Conservation (phyloP, 1,284 basidiomycete species). For the Leccinum pseudoinsigne region DNA sequence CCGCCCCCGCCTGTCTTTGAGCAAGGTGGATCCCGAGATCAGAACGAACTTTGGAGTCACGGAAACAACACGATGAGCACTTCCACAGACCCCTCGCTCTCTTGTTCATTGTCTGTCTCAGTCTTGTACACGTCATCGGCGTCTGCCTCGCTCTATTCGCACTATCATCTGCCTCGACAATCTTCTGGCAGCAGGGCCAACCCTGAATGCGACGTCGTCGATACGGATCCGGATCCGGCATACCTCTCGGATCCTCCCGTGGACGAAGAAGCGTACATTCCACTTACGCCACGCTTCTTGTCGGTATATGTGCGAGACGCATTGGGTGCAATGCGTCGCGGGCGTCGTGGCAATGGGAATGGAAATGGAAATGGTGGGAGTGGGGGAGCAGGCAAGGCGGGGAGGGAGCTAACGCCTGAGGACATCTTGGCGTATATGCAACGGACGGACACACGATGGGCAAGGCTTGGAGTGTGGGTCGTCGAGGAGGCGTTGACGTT, state of each 20-base stretch:
- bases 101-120: constrained; percentile 6
- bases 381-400: neutral
- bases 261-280: constrained; percentile 57
- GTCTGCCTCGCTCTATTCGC: constrained; percentile 26
- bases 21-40: constrained; percentile 10
- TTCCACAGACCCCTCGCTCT: constrained; percentile 1
- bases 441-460: constrained; percentile 60
- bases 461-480: constrained; percentile 57
- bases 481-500: constrained; percentile 54
- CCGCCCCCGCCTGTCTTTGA: neutral
- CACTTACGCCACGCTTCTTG: constrained; percentile 54
- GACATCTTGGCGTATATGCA: constrained; percentile 48
- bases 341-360: neutral
- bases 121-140: constrained; percentile 17
- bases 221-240: constrained; percentile 40
- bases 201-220: neutral
- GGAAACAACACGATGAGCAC: constrained; percentile 26
- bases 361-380: neutral
- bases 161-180: constrained; percentile 24
- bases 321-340: constrained; percentile 37
- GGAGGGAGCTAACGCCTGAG: constrained; percentile 41
- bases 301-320: constrained; percentile 47
- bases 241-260: constrained; percentile 59
- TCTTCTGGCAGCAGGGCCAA: neutral
- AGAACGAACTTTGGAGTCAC: constrained; percentile 43